Evolutionary conservation across 495 filamentous ascomycete species (phyloP).

Genomic region (Penicillium angulare): DNA sequence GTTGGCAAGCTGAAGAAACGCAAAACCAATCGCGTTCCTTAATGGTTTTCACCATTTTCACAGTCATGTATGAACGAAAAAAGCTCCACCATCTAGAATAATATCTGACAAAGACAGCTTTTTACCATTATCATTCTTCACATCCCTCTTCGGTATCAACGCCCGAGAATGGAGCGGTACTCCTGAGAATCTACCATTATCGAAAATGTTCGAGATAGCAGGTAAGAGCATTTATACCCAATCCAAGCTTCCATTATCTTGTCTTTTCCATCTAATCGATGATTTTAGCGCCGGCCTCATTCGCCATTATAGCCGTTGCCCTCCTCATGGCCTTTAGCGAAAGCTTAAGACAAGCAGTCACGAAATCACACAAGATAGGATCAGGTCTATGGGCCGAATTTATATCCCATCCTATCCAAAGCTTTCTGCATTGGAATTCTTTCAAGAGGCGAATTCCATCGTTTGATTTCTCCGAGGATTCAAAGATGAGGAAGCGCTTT

Average conservation of each 20-base stretch:
- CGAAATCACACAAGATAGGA: constrained; percentile 26
- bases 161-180: constrained; percentile 59
- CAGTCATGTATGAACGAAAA: constrained; percentile 60
- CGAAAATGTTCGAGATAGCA: constrained; percentile 36
- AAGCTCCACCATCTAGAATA: neutral
- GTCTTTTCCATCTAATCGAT: neutral
- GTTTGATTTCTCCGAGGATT: constrained; percentile 20
- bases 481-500: constrained; percentile 21
- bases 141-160: constrained; percentile 66
- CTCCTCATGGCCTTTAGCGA: constrained; percentile 45
- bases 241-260: no score
- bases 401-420: constrained; percentile 16
- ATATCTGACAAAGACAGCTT: constrained; percentile 35
- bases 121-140: constrained; percentile 65
- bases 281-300: constrained; percentile 30
- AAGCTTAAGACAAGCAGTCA: constrained; percentile 30
- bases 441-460: constrained; percentile 12
- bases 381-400: constrained; percentile 27
- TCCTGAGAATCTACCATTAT: constrained; percentile 26
- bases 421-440: constrained; percentile 12
- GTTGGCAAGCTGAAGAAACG: constrained; percentile 61
- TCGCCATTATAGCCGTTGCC: constrained; percentile 43
- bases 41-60: constrained; percentile 71
- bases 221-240: constrained; percentile 16
- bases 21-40: constrained; percentile 61